Evolutionary conservation across 768 basidiomycete species (phyloP), one percentile per base, ranked within the genome.

Genomic region (Tricholomella constricta): DNA sequence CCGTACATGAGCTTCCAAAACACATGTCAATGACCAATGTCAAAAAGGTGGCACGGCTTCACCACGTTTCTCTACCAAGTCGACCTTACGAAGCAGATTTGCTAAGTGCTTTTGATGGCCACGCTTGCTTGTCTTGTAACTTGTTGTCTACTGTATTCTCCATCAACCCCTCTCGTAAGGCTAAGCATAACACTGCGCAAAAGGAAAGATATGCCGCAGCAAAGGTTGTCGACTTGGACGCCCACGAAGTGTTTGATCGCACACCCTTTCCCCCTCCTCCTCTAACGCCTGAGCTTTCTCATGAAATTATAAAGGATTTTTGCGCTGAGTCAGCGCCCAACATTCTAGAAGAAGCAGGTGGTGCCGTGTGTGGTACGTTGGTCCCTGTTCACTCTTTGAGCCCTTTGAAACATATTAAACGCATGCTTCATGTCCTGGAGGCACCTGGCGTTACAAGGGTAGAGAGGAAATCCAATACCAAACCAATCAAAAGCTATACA

Each of bases 331-430:
- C 34, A 2, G 58, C 52, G 35, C 55, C 55, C 43, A 63, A 42
- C 1, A 10, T 6, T 1, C 7, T 66, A 25, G 51, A 65, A 31
- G 65, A 68, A 37, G 47, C 44, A 7, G 65, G 63, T 1, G 66
- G 65, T 38, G 60, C 59, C 3, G 61, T 68, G 1, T 68, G 66
- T 58, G 63, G 63, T 1, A 35, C 52, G 11, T 38, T 65, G 10
- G 40, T 14, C 0, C 46, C 20, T 1, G 12, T 34, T 15, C 8
- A 17, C 4, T 12, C 17, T 7, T 12, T 58, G 37, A 50, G 38
- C 12, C 40, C 27, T 2, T 26, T 50, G 17, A 54, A 54, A 31
- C 32, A 27, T 23, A 26, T 54, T 12, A 53, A 51, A 23, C 35
- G 20, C 2, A 9, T 50, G n/a, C 23, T 50, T 15, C 22, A 38